Percentiles rank a stretch among this genome's conserved stretches.
These are phyloP conservation scores for Metschnikowia bowlesiae DNA, from an alignment of 805 yeast species.

Conservation along the genomic window DNA sequence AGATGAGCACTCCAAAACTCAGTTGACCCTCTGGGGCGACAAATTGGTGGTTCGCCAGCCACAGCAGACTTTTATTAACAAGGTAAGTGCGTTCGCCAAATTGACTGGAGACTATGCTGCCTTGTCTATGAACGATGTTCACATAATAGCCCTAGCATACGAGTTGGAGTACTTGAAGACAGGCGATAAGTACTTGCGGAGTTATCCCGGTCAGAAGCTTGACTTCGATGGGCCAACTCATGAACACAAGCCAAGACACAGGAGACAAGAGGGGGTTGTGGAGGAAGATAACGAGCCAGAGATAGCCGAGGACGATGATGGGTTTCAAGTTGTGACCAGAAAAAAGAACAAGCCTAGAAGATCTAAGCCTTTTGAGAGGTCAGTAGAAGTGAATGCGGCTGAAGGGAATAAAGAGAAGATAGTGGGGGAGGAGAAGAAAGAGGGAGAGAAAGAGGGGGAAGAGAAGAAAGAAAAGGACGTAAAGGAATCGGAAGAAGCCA, in stretches of 20 bases:
- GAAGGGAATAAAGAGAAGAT: not conserved
- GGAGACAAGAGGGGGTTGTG: not conserved
- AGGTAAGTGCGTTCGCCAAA: conserved; percentile 71
- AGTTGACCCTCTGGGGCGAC: conserved; percentile 78
- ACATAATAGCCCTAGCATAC: conserved; percentile 84
- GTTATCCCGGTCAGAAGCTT: conserved; percentile 61
- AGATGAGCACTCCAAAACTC: conserved; percentile 79
- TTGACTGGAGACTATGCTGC: conserved; percentile 90
- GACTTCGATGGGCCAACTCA: conserved; percentile 19
- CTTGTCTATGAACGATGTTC: conserved; percentile 85
- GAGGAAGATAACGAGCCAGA: conserved; percentile 6
- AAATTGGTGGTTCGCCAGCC: conserved; percentile 74
- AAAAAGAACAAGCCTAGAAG: conserved; percentile 9
- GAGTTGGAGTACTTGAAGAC: conserved; percentile 76
- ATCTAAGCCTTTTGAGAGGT: not conserved
- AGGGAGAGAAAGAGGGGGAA: not conserved
- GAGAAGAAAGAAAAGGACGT: not conserved
- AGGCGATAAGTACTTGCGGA: conserved; percentile 70
- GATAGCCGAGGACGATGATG: conserved; percentile 19
- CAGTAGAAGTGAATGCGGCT: not conserved
- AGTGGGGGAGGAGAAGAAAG: not conserved
- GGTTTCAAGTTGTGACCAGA: conserved; percentile 20
- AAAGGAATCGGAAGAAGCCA: not conserved
- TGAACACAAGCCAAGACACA: conserved; percentile 1
- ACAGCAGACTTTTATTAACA: conserved; percentile 52